Percentiles rank a stretch among this genome's conserved stretches.
phyloP scores from a whole-genome alignment of 2,329 filamentous ascomycete species.

The Aschersonia sp. region DNA sequence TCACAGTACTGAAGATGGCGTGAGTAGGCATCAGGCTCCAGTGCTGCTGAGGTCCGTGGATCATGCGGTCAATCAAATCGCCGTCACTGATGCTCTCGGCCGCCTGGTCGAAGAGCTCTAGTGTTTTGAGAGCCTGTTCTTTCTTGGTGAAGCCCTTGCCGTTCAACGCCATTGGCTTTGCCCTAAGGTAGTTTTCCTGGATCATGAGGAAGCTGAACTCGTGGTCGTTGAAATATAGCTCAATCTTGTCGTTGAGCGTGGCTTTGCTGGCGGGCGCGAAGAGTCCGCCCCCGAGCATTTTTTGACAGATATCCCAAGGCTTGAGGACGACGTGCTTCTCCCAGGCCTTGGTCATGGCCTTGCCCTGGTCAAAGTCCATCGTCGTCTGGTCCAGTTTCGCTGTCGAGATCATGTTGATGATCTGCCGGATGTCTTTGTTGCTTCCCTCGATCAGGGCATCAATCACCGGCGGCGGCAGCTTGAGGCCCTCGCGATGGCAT shows the following conservation, averaged over 20 bases:
- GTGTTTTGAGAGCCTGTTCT: slow-evolving; percentile 62
- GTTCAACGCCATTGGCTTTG: slow-evolving; percentile 53
- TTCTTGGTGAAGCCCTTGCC: slow-evolving; percentile 41
- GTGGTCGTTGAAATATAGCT: slow-evolving; percentile 98
- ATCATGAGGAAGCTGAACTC: slow-evolving; percentile 97
- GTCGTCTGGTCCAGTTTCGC: slow-evolving; percentile 72
- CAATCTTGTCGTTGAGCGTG: slow-evolving; percentile 92
- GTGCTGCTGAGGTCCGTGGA: slow-evolving; percentile 93
- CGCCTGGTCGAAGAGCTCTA: slow-evolving; percentile 76
- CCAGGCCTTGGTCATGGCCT: slow-evolving; percentile 94
- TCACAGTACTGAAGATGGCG: slow-evolving; percentile 86
- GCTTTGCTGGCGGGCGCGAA: slow-evolving; percentile 73
- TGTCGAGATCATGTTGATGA: slow-evolving; percentile 96
- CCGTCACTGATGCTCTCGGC: slow-evolving; percentile 96
- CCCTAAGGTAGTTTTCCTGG: slow-evolving; percentile 90
- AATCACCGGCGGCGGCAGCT: slow-evolving; percentile 67
- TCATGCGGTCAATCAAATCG: slow-evolving; percentile 93
- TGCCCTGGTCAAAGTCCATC: slow-evolving; percentile 74
- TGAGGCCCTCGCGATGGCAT: slow-evolving; percentile 79
- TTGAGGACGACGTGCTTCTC: slow-evolving; percentile 95
- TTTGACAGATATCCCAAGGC: slow-evolving; percentile 94
- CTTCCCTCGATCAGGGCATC: slow-evolving; percentile 92
- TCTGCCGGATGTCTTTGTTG: slow-evolving; percentile 89
- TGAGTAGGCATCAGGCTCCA: slow-evolving; percentile 98
- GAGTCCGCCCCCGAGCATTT: slow-evolving; percentile 77